Base-by-base conservation (phyloP, 257 asterid species). In the Solanum bulbocastanum region DNA sequence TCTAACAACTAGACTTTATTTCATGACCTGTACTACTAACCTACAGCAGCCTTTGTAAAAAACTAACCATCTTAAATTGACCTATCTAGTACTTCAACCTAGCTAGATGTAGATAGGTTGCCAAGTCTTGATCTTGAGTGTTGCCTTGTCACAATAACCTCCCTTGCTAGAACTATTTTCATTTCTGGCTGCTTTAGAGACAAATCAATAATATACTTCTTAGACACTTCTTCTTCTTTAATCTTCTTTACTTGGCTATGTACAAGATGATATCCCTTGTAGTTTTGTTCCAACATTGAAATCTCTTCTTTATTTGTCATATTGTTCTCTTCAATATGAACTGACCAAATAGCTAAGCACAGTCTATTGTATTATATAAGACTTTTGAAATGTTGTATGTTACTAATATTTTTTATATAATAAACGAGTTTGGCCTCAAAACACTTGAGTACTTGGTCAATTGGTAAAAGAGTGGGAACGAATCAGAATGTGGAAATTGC, bases 201-300 rank as follows among this genome's bases (percentile, higher is more conserved):
- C 87, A 62, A 75, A 35, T 86, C 88, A 22, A 86, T 32, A 2
- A 73, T 35, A 27, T 49, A 23, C 13, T 44, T 35, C 39, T n/a
- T 65, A 16, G 30, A 72, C 40, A 74, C 76, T 60, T 73, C 33
- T 86, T 86, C 88, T 23, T 52, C 75, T 74, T 86, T 86, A 79
- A 86, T 86, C 88, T 46, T 86, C 88, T 49, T 86, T 39, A 86
- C 88, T 86, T 86, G 88, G 49, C n/a, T 86, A 23, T 86, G 88
- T 4, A 86, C 85, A 37, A 73, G 39, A 73, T 44, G 46, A n/a
- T 49, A 36, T 36, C 49, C 73, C 36, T 72, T 39, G 12, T 60
- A 15, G 30, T 7, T 62, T 73, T 86, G 74, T 42, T 73, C 85
- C 18, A 79, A 44, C 1, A 76, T 39, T 76, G 42, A 72, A 72